Base-by-base conservation (phyloP, 78 protist species). In the Chrysochromulina parva region DNA sequence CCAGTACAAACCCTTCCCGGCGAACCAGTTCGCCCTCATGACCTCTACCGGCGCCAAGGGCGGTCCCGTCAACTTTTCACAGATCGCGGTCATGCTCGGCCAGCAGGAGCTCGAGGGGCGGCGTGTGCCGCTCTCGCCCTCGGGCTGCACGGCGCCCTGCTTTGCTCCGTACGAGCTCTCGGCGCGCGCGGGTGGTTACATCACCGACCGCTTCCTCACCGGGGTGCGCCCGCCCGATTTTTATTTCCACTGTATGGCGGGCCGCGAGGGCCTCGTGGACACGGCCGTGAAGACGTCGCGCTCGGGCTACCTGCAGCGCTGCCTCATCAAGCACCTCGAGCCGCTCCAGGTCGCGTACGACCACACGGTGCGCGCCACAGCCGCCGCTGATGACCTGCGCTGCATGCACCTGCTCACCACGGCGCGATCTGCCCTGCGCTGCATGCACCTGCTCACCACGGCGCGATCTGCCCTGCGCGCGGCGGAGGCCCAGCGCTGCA, bases 181-280 rank as follows among this genome's bases (percentile, higher is more conserved):
- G 2, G 95, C 99, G 14, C 87, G 98, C 16, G 97, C 99, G 20
- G 99, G 99, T 16, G 97, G 97, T 7, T 98, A 92, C 69, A 94
- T 99, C 48, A 78, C 89, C 73, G 97, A 95, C 67, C 96, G 99
- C 24, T 99, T 99, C 97, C 67, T 99, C 50, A 97, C 99, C 2
- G 99, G 95, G 50, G n/a, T 94, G 26, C 28, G 84, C 9, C 93
- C 96, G 50, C 60, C 69, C 54, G 97, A 94, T 93, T 99, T 98
- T 92, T 98, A 92, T 92, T 98, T 99, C 98, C 99, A 99, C 92
- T 97, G 99, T 94, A 99, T 99, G 99, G 99, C 99, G 16, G 99
- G 99, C 48, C 91, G 99, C 16, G 99, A 99, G 88, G 99, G 99
- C 54, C 94, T 99, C 11, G 95, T 99, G 54, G 99, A 99, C 90